Evolutionary conservation across 2,329 filamentous ascomycete genomes (phyloP).

Genomic region (Ophiostoma himal-ulmi): DNA sequence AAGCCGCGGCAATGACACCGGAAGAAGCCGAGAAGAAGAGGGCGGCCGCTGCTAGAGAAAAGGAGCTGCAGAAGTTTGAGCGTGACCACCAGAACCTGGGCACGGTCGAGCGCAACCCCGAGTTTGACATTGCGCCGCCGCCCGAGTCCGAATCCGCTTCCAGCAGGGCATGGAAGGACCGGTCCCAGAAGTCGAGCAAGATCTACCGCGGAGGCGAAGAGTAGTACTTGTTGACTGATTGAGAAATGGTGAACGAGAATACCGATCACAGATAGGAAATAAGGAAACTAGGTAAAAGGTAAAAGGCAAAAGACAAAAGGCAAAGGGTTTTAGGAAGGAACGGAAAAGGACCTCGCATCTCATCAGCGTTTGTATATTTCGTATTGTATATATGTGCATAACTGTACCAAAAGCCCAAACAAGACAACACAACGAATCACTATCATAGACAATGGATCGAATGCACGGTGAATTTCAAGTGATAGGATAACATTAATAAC

Average conservation of each 20-base stretch:
- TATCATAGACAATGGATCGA: background rate
- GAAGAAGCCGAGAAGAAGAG: background rate
- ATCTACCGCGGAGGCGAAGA: background rate
- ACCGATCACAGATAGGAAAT: background rate
- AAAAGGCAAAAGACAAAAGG: background rate
- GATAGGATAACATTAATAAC: background rate
- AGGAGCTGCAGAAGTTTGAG: background rate
- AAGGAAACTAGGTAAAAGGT: background rate
- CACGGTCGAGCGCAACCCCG: conserved; percentile 1
- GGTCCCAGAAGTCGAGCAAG: background rate
- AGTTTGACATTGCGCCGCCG: background rate
- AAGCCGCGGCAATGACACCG: background rate
- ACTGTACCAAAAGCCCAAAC: background rate
- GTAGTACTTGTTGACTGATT: background rate
- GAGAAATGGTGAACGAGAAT: too few species aligned
- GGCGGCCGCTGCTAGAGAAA: background rate
- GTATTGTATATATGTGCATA: background rate
- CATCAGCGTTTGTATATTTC: background rate
- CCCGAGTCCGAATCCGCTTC: background rate
- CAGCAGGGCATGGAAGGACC: background rate
- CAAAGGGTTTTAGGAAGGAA: background rate
- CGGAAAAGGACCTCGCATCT: background rate
- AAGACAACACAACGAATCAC: background rate
- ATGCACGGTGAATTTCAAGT: too few species aligned
- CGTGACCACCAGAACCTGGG: background rate